A percentile compares a stretch with the other conserved stretches of the same genome.
phyloP scores from a whole-genome alignment of 208 protist species.

The Trypanosoma mega region DNA sequence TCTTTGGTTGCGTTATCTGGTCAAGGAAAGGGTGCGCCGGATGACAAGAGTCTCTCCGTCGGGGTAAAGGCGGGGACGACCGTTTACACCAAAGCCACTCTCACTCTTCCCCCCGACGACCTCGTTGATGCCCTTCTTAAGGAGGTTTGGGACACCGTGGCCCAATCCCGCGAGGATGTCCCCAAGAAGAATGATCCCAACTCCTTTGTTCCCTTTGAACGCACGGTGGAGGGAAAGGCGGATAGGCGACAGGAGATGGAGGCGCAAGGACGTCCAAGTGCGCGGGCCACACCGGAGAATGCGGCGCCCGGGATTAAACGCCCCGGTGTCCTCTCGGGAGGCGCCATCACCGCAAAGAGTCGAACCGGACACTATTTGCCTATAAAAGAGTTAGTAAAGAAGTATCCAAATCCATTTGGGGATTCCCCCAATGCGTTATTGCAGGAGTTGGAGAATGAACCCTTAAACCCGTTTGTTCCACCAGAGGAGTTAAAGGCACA shows the following conservation, averaged over 20 bases:
- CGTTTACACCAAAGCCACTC: conserved; percentile 18
- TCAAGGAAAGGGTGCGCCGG: too few relatives aligned
- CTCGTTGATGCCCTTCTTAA: conserved; percentile 48
- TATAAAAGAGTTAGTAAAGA: conserved; percentile 64
- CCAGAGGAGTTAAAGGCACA: conserved; percentile 36
- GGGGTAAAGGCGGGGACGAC: too few relatives aligned
- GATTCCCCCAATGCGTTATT: conserved; percentile 56
- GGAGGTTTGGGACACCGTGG: conserved; percentile 67
- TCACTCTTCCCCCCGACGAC: conserved; percentile 46
- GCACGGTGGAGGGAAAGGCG: conserved; percentile 47
- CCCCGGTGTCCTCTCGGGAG: conserved; percentile 6
- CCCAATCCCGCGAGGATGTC: conserved; percentile 48
- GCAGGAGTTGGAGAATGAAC: conserved; percentile 67
- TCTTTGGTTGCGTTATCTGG: too few relatives aligned
- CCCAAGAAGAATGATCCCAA: conserved; percentile 31
- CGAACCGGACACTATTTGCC: conserved; percentile 16
- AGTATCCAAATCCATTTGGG: conserved; percentile 84
- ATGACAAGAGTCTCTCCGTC: too few relatives aligned
- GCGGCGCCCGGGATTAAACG: conserved; percentile 74
- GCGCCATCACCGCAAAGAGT: neutral
- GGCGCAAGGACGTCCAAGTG: conserved; percentile 21
- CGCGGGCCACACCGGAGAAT: conserved; percentile 69
- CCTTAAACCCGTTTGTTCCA: conserved; percentile 75
- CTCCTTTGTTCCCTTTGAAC: conserved; percentile 44
- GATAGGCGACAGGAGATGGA: conserved; percentile 54